Conservation (phyloP, 202 grass and related monocot genomes). For the Eragrostis tef region DNA sequence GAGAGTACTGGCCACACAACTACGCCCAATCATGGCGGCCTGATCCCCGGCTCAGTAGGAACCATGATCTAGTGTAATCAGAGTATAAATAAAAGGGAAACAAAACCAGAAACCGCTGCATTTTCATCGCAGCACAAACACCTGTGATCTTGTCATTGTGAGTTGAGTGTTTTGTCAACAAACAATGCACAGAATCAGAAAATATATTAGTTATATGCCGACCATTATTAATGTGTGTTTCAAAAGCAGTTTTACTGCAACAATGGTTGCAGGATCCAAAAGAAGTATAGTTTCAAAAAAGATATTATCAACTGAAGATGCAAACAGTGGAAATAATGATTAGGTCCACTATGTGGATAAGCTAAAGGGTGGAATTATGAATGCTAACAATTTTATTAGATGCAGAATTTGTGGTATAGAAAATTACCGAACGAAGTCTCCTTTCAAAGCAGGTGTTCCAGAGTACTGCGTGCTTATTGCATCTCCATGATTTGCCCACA, state of each 20-base stretch:
- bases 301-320: background rate
- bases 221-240: too few relatives aligned
- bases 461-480: slow-evolving; percentile 98
- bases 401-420: background rate
- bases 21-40: too few relatives aligned
- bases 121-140: too few relatives aligned
- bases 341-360: background rate
- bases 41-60: too few relatives aligned
- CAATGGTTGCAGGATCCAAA: background rate
- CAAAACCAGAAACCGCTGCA: too few relatives aligned
- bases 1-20: too few relatives aligned
- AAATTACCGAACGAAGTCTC: slow-evolving; percentile 94
- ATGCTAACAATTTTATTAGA: background rate
- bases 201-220: background rate
- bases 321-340: background rate
- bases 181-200: background rate
- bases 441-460: slow-evolving; percentile 94
- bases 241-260: background rate
- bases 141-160: too few relatives aligned
- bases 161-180: too few relatives aligned
- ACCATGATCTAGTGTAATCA: too few relatives aligned
- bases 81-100: too few relatives aligned
- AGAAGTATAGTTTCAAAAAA: background rate
- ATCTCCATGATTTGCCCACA: slow-evolving; percentile 99
- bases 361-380: background rate